Evolutionary conservation across 164 flowering plant species (phyloP), one percentile per base, ranked within the genome.

Genomic region (Litsea cubeba): DNA sequence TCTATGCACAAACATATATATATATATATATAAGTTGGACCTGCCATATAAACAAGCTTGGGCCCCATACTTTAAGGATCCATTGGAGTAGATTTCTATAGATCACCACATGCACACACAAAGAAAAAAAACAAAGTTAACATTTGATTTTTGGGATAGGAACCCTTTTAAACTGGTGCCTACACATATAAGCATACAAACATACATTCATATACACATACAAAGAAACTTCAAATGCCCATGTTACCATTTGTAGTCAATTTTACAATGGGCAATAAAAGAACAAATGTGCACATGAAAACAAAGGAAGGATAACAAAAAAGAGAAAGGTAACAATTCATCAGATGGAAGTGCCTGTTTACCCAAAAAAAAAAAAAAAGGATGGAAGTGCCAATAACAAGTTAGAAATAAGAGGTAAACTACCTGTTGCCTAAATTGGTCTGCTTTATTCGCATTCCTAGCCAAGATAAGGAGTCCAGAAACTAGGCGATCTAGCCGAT

Each of bases 391-490:
- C 46, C 46, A 40, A 40, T 40, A 40, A 40, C 46, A 40, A 11
- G 46, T 40, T 40, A 40, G 46, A 40, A 5, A 30, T 20, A 68
- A 35, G 35, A 78, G 28, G 26, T 72, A 20, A 74, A 70, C 68
- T 81, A 90, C 99, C 91, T 93, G 93, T 84, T 93, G 90, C 81
- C 99, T 83, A 77, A 93, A 93, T 62, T 72, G 26, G 69, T 95
- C 96, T 72, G 99, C 99, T 81, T 84, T 89, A 70, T 87, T 80
- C 73, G 99, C 88, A 87, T 72, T 91, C 80, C 97, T 90, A 54
- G 99, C 97, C 72, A 95, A 75, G 71, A 95, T 92, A 68, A 95
- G 91, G 46, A 95, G 93, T 69, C 99, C 99, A 67, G 99, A 95
- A 72, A 93, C 99, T 74, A 95, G 83, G 54, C 98, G 98, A 78